phyloP scores from a whole-genome alignment of 768 basidiomycete genomes.

The Pulveroboletus frians region DNA sequence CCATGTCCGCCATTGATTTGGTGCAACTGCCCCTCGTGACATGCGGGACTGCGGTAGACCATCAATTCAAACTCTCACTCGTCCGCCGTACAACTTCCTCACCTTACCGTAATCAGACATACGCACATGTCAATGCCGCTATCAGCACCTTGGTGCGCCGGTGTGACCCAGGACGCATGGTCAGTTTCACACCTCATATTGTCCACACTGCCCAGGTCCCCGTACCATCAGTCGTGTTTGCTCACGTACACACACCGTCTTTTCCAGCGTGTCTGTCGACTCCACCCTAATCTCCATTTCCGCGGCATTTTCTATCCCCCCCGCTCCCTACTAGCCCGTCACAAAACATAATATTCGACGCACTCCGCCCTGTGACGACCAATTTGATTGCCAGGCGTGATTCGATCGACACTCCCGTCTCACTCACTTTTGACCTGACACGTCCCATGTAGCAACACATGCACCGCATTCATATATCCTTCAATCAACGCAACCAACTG shows the following conservation, averaged over 20 bases:
- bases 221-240: constrained; percentile 29
- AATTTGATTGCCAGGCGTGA: constrained; percentile 19
- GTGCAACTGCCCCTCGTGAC: constrained; percentile 5
- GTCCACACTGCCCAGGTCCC: constrained; percentile 31
- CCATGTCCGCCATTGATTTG: constrained; percentile 19
- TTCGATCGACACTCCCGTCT: constrained; percentile 20
- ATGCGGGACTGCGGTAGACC: constrained; percentile 17
- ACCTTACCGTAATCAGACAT: constrained; percentile 31
- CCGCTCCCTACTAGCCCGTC: background rate
- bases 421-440: constrained; percentile 18
- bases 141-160: constrained; percentile 21
- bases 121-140: constrained; percentile 33
- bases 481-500: background rate
- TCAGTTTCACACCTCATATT: constrained; percentile 33
- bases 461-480: constrained; percentile 7
- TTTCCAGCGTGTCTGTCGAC: constrained; percentile 28
- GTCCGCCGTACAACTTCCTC: constrained; percentile 28
- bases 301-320: constrained; percentile 26
- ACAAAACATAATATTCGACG: constrained; percentile 8
- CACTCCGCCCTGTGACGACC: constrained; percentile 23
- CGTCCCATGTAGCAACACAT: constrained; percentile 24
- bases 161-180: constrained; percentile 29
- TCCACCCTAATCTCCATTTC: constrained; percentile 31
- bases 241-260: constrained; percentile 32
- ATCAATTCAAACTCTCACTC: constrained; percentile 16